These are phyloP conservation scores for Mycena filopes DNA, from an alignment of 768 basidiomycete species.

Conservation along the genomic window DNA sequence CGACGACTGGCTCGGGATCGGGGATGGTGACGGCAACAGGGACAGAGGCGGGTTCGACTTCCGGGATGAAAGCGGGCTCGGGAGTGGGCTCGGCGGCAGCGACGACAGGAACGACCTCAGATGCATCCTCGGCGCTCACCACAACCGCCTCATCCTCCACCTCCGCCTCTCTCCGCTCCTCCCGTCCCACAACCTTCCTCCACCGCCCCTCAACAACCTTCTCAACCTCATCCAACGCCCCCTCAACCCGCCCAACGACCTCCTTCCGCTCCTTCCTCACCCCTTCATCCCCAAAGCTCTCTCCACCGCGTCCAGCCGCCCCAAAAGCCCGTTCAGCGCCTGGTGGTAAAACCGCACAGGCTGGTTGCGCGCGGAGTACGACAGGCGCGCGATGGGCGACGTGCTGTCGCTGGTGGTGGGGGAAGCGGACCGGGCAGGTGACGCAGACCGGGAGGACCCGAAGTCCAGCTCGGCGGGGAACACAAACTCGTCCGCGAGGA, in stretches of 20 bases:
- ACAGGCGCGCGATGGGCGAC: constrained; percentile 51
- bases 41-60: constrained; percentile 5
- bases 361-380: constrained; percentile 68
- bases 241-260: constrained; percentile 65
- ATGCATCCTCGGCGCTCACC: constrained; percentile 5
- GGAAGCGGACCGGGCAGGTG: constrained; percentile 32
- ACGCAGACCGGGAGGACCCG: constrained; percentile 45
- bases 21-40: neutral
- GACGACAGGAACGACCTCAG: neutral
- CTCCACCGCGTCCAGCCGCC: constrained; percentile 69
- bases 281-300: constrained; percentile 65
- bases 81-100: neutral
- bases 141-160: too few species aligned
- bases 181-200: constrained; percentile 41
- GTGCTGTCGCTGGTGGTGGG: too few species aligned
- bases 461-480: constrained; percentile 57
- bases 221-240: constrained; percentile 65
- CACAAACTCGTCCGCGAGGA: constrained; percentile 49
- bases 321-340: constrained; percentile 64
- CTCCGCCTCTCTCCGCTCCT: constrained; percentile 23
- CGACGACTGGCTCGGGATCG: neutral
- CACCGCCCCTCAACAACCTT: constrained; percentile 55
- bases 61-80: too few species aligned
- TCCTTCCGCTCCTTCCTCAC: constrained; percentile 64
- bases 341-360: constrained; percentile 72